Evolutionary conservation across 768 basidiomycete genomes (phyloP), one percentile per base, ranked within the genome.

Genomic region (Dacryopinax spathularia): DNA sequence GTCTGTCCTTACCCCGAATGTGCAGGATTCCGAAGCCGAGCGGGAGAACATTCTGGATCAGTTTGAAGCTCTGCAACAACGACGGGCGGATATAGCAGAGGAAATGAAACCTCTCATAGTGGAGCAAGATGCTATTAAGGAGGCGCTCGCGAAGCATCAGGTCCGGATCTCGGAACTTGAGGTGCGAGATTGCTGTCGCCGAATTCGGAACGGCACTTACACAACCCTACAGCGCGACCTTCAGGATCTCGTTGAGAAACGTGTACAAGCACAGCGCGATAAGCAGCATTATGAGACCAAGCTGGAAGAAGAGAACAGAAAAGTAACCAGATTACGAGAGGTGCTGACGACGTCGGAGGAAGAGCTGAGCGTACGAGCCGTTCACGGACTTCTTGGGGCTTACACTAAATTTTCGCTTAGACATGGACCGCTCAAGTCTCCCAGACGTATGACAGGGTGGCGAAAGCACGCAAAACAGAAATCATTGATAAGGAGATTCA

Each of bases 371-470:
- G 88, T 86, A 67, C 16, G 79, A 43, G 39, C 20, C 36, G 36
- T n/a, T n/a, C n/a, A n/a, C n/a, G n/a, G n/a, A n/a, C 36, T n/a
- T 37, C 36, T 37, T 37, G 36, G n/a, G n/a, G 12, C n/a, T 37
- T n/a, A 6, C 18, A 41, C 18, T 4, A 29, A 18, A 12, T 18
- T 31, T 7, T 9, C 68, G 35, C 59, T 41, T n/a, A 89, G 81
- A 77, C 76, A 25, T 91, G 88, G 87, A 82, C 82, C 1, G 75
- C 70, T 2, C 81, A 81, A 39, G 91, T 90, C 16, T 71, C 77
- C 22, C 72, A 84, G 69, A 85, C 82, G 68, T 90, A 85, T 64
- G 78, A 76, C 20, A 79, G 77, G 16, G 75, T 84, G 27, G 75
- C 76, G 13, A 83, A 82, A 63, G 83, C 83, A 20, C 82, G 91